Percentiles rank a stretch among this genome's conserved stretches.
phyloP scores from a whole-genome alignment of 139 green algal genomes.

The Chlamydomonas eustigma region DNA sequence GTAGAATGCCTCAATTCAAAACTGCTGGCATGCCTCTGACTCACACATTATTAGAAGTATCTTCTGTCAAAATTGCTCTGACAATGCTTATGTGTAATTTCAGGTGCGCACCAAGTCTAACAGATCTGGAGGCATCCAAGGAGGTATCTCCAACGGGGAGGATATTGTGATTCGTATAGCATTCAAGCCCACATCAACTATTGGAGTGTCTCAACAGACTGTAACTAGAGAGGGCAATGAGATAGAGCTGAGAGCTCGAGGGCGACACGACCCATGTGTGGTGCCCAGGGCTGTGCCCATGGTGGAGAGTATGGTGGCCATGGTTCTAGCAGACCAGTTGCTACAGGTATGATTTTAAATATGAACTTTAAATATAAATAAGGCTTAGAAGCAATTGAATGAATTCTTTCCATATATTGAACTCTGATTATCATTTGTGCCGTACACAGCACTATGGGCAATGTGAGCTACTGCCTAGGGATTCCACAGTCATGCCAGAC shows the following conservation, averaged over 20 bases:
- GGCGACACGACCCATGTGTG: slow-evolving; percentile 95
- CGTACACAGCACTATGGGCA: slow-evolving; percentile 75
- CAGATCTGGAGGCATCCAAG: slow-evolving; percentile 55
- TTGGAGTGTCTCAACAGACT: slow-evolving; percentile 82
- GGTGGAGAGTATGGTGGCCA: slow-evolving; percentile 97
- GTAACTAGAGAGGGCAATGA: slow-evolving; percentile 59
- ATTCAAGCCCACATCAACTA: slow-evolving; percentile 99
- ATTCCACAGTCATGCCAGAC: neutral
- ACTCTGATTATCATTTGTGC: neutral
- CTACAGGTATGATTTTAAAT: slow-evolving; percentile 56
- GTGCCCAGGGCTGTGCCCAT: slow-evolving; percentile 96
- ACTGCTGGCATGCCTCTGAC: neutral
- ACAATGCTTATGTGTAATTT: no score
- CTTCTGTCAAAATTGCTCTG: no score
- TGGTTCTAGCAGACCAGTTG: slow-evolving; percentile 95
- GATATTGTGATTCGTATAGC: slow-evolving; percentile 91
- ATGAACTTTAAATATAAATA: no score
- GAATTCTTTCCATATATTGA: no score
- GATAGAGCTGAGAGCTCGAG: slow-evolving; percentile 81
- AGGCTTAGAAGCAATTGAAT: no score
- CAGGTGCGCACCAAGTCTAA: slow-evolving; percentile 90
- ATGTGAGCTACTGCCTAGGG: slow-evolving; percentile 79
- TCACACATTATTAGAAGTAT: no score
- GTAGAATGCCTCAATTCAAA: slow-evolving; percentile 1
- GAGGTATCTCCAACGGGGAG: slow-evolving; percentile 97